These are phyloP conservation scores for Xylariaceae sp. DNA, from an alignment of 2,329 filamentous ascomycete species.

Conservation along the genomic window DNA sequence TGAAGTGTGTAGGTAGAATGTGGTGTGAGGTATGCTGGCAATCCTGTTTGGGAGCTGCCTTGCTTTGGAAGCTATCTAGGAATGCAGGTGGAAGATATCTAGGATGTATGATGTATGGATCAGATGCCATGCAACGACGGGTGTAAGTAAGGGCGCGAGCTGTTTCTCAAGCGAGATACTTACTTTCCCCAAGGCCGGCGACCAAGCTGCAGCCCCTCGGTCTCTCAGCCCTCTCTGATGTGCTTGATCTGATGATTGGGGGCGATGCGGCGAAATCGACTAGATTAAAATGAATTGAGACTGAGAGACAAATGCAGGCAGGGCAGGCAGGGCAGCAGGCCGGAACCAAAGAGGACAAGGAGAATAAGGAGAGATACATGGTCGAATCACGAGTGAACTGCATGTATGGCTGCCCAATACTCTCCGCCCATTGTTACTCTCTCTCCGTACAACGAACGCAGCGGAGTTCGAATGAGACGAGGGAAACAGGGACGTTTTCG, in stretches of 20 bases:
- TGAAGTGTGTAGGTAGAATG: too few relatives aligned
- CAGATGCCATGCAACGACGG: too few relatives aligned
- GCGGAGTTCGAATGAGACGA: background rate
- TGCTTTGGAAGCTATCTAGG: too few relatives aligned
- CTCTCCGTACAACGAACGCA: slow-evolving; percentile 16
- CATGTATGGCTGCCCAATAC: slow-evolving; percentile 21
- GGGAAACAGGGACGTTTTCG: background rate
- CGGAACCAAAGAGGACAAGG: background rate
- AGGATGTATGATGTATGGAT: too few relatives aligned
- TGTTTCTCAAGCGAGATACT: background rate
- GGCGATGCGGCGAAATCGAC: background rate
- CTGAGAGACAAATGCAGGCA: background rate
- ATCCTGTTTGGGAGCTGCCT: too few relatives aligned
- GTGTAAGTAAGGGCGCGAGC: too few relatives aligned
- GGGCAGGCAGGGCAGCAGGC: background rate
- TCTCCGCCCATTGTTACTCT: background rate
- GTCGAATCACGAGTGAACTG: background rate
- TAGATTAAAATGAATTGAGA: background rate
- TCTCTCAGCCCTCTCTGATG: background rate
- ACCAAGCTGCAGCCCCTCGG: background rate
- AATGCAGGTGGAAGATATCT: too few relatives aligned
- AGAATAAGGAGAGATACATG: background rate
- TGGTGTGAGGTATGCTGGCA: too few relatives aligned
- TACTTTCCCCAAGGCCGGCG: background rate
- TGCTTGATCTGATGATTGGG: background rate